These are phyloP conservation scores for Sanghuangporus sanghuang DNA, from an alignment of 1,284 basidiomycete species.

Conservation along the genomic window DNA sequence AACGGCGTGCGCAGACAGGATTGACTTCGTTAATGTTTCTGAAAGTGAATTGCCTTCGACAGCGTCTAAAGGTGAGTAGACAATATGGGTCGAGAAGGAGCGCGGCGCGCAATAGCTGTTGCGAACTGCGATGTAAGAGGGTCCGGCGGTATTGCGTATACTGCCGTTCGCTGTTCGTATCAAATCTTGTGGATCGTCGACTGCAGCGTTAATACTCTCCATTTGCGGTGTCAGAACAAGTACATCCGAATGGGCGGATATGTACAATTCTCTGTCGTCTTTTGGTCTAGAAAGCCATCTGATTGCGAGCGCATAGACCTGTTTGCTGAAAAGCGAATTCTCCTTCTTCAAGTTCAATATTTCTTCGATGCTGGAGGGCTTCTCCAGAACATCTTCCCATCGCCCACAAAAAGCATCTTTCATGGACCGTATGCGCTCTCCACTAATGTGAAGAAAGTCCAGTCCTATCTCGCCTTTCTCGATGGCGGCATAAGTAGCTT, in stretches of 20 bases:
- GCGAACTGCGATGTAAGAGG: conserved; percentile 50
- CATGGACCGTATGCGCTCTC: conserved; percentile 39
- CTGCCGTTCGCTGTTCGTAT: conserved; percentile 40
- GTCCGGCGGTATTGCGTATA: conserved; percentile 49
- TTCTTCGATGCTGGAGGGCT: conserved; percentile 21
- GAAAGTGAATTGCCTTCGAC: conserved; percentile 16
- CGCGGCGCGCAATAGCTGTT: conserved; percentile 30
- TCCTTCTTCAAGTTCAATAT: conserved; percentile 26
- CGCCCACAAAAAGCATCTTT: conserved; percentile 46
- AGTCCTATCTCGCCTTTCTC: conserved; percentile 35
- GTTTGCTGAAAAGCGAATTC: conserved; percentile 37
- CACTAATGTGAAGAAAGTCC: conserved; percentile 37
- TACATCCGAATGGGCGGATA: conserved; percentile 6
- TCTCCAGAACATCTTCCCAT: conserved; percentile 37
- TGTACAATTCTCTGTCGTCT: not conserved
- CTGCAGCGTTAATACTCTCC: conserved; percentile 54
- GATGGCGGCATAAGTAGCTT: conserved; percentile 46
- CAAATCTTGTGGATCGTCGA: conserved; percentile 41
- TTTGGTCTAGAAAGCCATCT: conserved; percentile 17
- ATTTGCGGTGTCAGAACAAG: conserved; percentile 41
- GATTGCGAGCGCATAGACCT: conserved; percentile 43
- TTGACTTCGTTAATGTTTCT: conserved; percentile 19
- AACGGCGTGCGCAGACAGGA: conserved; percentile 28
- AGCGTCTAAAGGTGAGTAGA: conserved; percentile 33
- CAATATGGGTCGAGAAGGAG: conserved; percentile 36